These are phyloP conservation scores for Taphrina flavorubra DNA, from an alignment of 1,139 yeast species.

Conservation along the genomic window DNA sequence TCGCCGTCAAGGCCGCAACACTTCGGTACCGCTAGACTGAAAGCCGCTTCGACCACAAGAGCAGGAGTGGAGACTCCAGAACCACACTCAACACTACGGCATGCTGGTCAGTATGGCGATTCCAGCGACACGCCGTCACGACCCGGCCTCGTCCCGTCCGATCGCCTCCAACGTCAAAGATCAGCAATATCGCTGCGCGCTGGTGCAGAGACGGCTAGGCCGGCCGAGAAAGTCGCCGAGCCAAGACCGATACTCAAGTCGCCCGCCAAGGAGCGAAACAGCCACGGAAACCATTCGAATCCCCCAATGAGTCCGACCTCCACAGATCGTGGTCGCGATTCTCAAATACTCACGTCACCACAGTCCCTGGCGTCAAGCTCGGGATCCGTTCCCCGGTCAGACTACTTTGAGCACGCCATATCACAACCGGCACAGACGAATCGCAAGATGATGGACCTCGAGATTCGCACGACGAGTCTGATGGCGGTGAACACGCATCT, in stretches of 20 bases:
- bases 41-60: not conserved
- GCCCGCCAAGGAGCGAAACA: conserved; percentile 2
- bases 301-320: not conserved
- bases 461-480: conserved; percentile 46
- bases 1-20: conserved; percentile 1
- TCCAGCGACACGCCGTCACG: conserved; percentile 9
- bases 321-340: not conserved
- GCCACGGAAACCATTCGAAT: not conserved
- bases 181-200: conserved; percentile 3
- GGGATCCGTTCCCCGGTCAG: conserved; percentile 7
- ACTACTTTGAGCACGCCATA: conserved; percentile 16
- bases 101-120: not conserved
- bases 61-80: not conserved
- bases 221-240: not conserved
- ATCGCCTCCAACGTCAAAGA: not conserved
- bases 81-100: not conserved
- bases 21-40: conserved; percentile 1
- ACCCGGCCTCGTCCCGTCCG: not conserved
- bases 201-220: not conserved
- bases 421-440: conserved; percentile 32
- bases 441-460: conserved; percentile 45
- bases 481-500: conserved; percentile 46
- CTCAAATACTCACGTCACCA: not conserved
- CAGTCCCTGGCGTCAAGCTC: conserved; percentile 9
- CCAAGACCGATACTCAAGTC: conserved; percentile 2